A percentile compares a stretch with the other conserved stretches of the same genome.
Conservation (phyloP, 2,329 filamentous ascomycete genomes). For the Ophiocordyceps australis region DNA sequence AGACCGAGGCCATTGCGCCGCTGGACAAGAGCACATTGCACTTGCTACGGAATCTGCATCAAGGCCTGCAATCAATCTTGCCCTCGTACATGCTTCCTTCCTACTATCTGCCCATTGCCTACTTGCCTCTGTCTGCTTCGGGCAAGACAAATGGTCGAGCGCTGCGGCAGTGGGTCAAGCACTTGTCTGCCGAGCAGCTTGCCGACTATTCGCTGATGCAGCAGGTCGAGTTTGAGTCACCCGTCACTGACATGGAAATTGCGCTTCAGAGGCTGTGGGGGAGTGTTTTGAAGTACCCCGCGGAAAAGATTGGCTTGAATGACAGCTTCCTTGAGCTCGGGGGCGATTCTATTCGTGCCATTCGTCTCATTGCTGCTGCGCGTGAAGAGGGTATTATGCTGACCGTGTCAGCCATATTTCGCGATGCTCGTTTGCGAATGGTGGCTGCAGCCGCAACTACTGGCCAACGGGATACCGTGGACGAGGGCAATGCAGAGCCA, state of each 20-base stretch:
- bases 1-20: no score
- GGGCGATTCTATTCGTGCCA: conserved; percentile 10
- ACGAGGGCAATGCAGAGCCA: no score
- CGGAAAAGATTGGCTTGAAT: conserved; percentile 10
- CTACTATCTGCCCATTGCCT: conserved; percentile 1
- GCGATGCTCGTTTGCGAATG: conserved; percentile 4
- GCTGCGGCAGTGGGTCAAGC: not conserved
- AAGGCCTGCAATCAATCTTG: not conserved
- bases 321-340: conserved; percentile 10
- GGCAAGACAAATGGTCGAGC: conserved; percentile 2
- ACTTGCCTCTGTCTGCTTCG: conserved; percentile 4
- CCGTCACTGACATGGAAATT: conserved; percentile 2
- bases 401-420: conserved; percentile 4
- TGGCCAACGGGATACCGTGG: no score
- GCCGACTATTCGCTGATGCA: not conserved
- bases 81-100: conserved; percentile 5
- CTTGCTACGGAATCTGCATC: not conserved
- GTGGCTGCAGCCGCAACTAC: no score
- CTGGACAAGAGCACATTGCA: not conserved
- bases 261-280: conserved; percentile 2
- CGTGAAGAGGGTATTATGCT: conserved; percentile 2
- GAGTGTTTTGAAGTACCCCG: conserved; percentile 1
- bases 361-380: conserved; percentile 3
- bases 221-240: conserved; percentile 1
- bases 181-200: not conserved